Base-by-base conservation (phyloP, 306 rosid genomes). In the Senna siamea region DNA sequence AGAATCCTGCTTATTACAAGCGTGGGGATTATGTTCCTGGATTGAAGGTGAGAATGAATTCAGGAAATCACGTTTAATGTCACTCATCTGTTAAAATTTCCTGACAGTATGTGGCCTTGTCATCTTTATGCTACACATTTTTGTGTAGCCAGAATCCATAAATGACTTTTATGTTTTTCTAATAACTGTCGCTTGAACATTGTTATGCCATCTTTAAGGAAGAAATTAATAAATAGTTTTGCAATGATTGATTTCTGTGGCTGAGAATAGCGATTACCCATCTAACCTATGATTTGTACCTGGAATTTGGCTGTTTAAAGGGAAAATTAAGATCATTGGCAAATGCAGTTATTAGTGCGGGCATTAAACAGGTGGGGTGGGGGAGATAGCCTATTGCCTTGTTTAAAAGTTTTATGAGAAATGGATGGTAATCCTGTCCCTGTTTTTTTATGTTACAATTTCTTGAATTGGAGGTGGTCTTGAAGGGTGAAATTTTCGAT, bases 1-100 rank as follows among this genome's bases (percentile, higher is more conserved):
- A 92, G 84, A 89, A 83, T 82, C 86, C 97, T 17, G 60, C 96
- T 17, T 92, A 92, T 56, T 92, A 87, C 87, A 92, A 92, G 84
- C 97, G 97, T 78, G 97, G 96, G 44, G 96, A 92, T 73, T 92
- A 89, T 60, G 97, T 77, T 80, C 96, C 97, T 71, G 97, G 97
- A 38, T 73, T 92, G 83, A 92, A 92, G 91, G 97, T 87, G 69
- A 74, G 81, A 43, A 19, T 22, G 5, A 54, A 56, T 48, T 5
- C 7, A 9, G 44, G 23, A 54, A 54, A 54, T 7, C 20, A 6
- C n/a, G 32, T 65, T 65, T 32, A 54, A 51, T 37, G 54, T 53
- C 15, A 13, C 28, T 41, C 9, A 50, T 5, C 10, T 72, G 63
- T 51, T 62, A 17, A 61, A n/a, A 9, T 61, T 61, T 35, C 67